These are phyloP conservation scores for Parmales sp. DNA, from an alignment of 108 stramenopile genomes.

Conservation along the genomic window DNA sequence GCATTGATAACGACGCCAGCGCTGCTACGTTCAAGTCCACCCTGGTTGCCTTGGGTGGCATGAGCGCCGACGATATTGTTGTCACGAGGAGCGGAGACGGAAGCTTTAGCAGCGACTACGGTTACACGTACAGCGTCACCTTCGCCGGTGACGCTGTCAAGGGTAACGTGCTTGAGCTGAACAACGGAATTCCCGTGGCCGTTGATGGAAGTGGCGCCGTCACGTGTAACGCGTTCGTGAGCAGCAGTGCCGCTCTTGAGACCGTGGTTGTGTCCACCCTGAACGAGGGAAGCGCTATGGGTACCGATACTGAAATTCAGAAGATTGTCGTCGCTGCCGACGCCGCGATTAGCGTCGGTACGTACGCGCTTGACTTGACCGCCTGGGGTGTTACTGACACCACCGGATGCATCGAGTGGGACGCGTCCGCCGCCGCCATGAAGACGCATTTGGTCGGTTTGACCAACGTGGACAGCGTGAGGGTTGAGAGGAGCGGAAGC, in stretches of 20 bases:
- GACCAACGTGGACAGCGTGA: slow-evolving; percentile 40
- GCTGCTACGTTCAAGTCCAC: neutral
- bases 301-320: slow-evolving; percentile 41
- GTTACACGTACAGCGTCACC: slow-evolving; percentile 41
- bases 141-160: slow-evolving; percentile 8
- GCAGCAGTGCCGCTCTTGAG: slow-evolving; percentile 9
- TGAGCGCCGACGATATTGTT: slow-evolving; percentile 20
- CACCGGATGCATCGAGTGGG: slow-evolving; percentile 46
- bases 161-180: slow-evolving; percentile 2
- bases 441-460: slow-evolving; percentile 33
- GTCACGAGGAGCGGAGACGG: slow-evolving; percentile 54
- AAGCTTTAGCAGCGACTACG: slow-evolving; percentile 38
- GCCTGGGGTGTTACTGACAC: slow-evolving; percentile 20
- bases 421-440: slow-evolving; percentile 39
- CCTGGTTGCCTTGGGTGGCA: neutral
- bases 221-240: neutral
- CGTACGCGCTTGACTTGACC: slow-evolving; percentile 28
- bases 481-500: slow-evolving; percentile 42
- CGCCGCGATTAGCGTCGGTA: slow-evolving; percentile 27
- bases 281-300: slow-evolving; percentile 35
- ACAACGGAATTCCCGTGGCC: neutral
- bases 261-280: slow-evolving; percentile 29
- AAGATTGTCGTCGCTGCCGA: slow-evolving; percentile 27
- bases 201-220: neutral
- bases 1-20: neutral